Evolutionary conservation across 768 basidiomycete species (phyloP), one percentile per base, ranked within the genome.

Genomic region (Sistotremastrum niveocremeum): DNA sequence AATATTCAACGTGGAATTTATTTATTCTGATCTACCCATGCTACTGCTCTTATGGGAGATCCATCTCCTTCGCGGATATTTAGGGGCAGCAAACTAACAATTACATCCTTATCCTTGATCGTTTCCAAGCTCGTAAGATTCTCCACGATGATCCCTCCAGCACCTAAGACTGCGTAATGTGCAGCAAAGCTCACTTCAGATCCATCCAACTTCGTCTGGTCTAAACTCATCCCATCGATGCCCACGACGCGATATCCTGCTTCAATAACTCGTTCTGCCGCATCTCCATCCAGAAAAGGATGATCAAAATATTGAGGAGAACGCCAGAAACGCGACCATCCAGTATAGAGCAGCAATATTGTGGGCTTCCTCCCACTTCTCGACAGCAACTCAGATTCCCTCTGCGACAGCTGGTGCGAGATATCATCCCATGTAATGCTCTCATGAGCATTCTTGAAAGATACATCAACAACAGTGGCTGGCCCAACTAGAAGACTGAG

Each of bases 31-130:
- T 20, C 20, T 20, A 20, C 20, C 73, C 71, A 77, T 6, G 76
- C 83, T 49, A 76, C 76, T 4, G 81, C 84, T 50, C 83, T 69
- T n/a, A 82, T 64, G 1, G 83, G 83, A 9, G 79, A 78, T 4
- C 78, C 83, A 55, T 86, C 84, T 28, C 71, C 67, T 1, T 67
- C 71, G 4, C 62, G 62, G n/a, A 85, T 45, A 28, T 66, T 74
- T 42, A 86, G 56, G 0, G 82, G 82, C 36, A 77, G 56, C 45
- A 84, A 55, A 46, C 72, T 74, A 34, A 81, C 72, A 45, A 67
- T 62, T 56, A 65, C 69, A 1, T 58, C 56, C 34, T 57, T 56
- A 30, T 38, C 46, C 5, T 53, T 47, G 33, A 83, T 55, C 41
- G 50, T 51, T 32, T 69, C 70, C 46, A 85, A 52, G 44, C 76